Evolutionary conservation across 306 rosid species (phyloP).

Genomic region (Myrica gale): DNA sequence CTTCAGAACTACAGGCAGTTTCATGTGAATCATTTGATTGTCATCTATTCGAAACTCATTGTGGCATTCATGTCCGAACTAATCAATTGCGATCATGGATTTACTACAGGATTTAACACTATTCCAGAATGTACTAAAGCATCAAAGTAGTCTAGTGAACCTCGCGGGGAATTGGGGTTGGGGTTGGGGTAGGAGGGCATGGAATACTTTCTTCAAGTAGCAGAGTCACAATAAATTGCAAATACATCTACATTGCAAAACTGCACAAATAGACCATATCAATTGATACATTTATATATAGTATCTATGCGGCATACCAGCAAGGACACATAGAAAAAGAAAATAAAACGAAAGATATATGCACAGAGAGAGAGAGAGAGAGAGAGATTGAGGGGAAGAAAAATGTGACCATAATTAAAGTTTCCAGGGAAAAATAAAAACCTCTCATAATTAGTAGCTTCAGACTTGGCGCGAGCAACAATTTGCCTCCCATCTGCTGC

Average conservation of each 20-base stretch:
- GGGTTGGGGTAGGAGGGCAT: not conserved
- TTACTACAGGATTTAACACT: not conserved
- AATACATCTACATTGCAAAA: not conserved
- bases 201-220: not conserved
- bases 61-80: not conserved
- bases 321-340: not conserved
- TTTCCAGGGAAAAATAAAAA: conserved; percentile 31
- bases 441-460: conserved; percentile 88
- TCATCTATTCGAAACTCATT: not conserved
- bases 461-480: conserved; percentile 70
- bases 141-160: not conserved
- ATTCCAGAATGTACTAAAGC: not conserved
- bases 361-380: not conserved
- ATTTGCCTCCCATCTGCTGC: conserved; percentile 68
- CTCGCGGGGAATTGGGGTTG: not conserved
- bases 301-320: not conserved
- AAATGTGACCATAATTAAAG: conserved; percentile 10
- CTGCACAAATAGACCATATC: not conserved
- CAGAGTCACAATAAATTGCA: not conserved
- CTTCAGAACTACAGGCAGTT: not conserved
- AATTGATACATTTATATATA: not conserved
- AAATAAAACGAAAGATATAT: not conserved
- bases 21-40: not conserved
- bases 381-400: not conserved
- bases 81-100: not conserved